Evolutionary conservation across 768 basidiomycete genomes (phyloP), one percentile per base, ranked within the genome.

Genomic region (Stropharia rugosoannulata): DNA sequence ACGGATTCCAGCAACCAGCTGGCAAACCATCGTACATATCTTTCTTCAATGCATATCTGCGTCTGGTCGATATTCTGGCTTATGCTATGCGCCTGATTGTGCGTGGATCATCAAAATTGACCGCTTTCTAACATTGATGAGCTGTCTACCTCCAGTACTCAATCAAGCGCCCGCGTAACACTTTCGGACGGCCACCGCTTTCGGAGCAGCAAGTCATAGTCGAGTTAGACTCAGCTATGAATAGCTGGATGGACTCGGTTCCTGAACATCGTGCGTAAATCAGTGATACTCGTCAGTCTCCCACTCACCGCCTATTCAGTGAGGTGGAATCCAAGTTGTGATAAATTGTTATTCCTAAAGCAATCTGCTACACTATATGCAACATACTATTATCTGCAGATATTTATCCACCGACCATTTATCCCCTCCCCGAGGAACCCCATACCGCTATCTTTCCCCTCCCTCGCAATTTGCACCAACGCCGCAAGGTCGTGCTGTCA

Each of bases 401-500:
- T 93, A 60, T 73, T 85, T 54, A 81, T 92, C 47, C 92, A 94
- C 67, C 78, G 91, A 41, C 87, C 87, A 3, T 92, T 90, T 68
- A 86, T 94, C 54, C 88, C 89, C 0, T 81, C 81, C 0, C 80
- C 83, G 2, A 72, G 78, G 43, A 83, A 83, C 54, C 77, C 68
- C 9, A 60, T 62, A 8, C 66, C 70, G 5, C 57, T 68, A 1
- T 64, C 69, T 0, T 78, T 86, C 48, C 85, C 87, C 73, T 64
- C 90, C 0, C 74, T 93, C 32, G 89, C 89, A 0, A 93, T 94
- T 51, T 93, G 91, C 67, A 84, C 87, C n/a, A 93, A 93, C 57
- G 85, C 93, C 0, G 89, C 93, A 1, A 77, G 90, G 7, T 90
- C 89, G 1, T 86, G 82, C 56, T 82, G 81, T 38, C 89, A 87